phyloP scores from a whole-genome alignment of 495 filamentous ascomycete species.

The Talaromyces stipitatus region DNA sequence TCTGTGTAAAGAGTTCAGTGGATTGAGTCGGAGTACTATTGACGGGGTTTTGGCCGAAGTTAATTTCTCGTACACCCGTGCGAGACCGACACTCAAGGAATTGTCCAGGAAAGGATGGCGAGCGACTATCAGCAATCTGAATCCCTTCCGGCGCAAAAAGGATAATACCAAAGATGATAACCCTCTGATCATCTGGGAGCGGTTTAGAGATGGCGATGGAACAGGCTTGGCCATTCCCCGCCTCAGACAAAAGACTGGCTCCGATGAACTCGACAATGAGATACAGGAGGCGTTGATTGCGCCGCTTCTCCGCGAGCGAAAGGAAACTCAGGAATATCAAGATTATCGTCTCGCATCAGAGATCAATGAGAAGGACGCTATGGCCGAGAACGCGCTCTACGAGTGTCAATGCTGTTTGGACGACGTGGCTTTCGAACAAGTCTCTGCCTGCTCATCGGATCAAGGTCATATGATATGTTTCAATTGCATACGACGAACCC shows the following conservation, averaged over 20 bases:
- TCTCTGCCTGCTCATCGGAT: constrained; percentile 58
- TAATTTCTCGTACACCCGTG: constrained; percentile 80
- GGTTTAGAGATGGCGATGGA: constrained; percentile 32
- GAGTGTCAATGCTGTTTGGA: constrained; percentile 91
- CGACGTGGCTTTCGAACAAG: constrained; percentile 70
- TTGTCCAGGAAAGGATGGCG: constrained; percentile 80
- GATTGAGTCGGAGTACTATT: constrained; percentile 69
- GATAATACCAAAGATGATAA: constrained; percentile 48
- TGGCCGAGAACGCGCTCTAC: constrained; percentile 58
- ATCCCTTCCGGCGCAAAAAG: constrained; percentile 58
- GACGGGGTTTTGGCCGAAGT: constrained; percentile 83
- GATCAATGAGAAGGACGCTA: constrained; percentile 70
- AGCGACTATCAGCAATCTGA: constrained; percentile 65
- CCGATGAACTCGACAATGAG: constrained; percentile 72
- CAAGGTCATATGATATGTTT: constrained; percentile 80
- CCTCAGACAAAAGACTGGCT: constrained; percentile 59
- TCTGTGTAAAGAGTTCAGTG: constrained; percentile 73
- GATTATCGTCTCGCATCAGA: constrained; percentile 59
- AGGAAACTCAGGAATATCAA: constrained; percentile 46
- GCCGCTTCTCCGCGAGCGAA: constrained; percentile 50
- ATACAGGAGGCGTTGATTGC: constrained; percentile 58
- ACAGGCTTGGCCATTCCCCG: constrained; percentile 33
- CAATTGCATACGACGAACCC: constrained; percentile 67
- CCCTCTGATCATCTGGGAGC: constrained; percentile 59
- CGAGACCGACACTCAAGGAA: constrained; percentile 64